Evolutionary conservation across 2,329 filamentous ascomycete genomes (phyloP), one percentile per base, ranked within the genome.

Genomic region (Xylariales sp.): DNA sequence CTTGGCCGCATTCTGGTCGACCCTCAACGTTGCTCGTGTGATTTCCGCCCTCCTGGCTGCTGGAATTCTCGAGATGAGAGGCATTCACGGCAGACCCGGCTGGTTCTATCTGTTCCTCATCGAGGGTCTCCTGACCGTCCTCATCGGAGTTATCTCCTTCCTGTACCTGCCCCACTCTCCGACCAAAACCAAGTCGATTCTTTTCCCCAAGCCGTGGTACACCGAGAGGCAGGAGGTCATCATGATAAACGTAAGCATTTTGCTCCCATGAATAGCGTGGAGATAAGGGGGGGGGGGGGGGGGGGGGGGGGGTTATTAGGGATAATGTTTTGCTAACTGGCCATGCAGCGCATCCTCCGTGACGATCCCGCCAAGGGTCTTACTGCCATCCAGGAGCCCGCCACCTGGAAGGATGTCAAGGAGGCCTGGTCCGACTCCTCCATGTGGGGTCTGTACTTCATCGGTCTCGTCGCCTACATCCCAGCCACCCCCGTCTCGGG

Each of bases 1-100:
- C 0, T 65, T 88, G 8, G 78, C 78, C 29, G 81, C 70, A 51
- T 88, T 88, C 58, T 88, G 83, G 84, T 67, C 66, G 1, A 69
- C 67, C 3, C 57, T 71, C 18, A 70, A 66, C 37, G 48, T 67
- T 27, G 61, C 61, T 5, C 52, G 57, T 51, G 60, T 70, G 27
- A 63, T 69, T 23, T 69, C 74, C 0, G 74, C 77, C 12, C 55
- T 71, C 0, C 43, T 71, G 5, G 68, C 67, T 5, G 65, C 63
- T 1, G 66, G 59, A 3, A 61, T 72, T 12, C 59, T 79, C 3
- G 60, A 72, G 34, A 69, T 79, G 60, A 55, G 67, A 25, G 74
- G 73, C 2, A 54, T 68, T 6, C 53, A 49, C 8, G 72, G 70
- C 5, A 57, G 65, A 14, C 54, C 68, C 0, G 75, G 74, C 6